These are phyloP conservation scores for Sanguinoderma infundibulare DNA, from an alignment of 1,284 basidiomycete species.

Conservation along the genomic window DNA sequence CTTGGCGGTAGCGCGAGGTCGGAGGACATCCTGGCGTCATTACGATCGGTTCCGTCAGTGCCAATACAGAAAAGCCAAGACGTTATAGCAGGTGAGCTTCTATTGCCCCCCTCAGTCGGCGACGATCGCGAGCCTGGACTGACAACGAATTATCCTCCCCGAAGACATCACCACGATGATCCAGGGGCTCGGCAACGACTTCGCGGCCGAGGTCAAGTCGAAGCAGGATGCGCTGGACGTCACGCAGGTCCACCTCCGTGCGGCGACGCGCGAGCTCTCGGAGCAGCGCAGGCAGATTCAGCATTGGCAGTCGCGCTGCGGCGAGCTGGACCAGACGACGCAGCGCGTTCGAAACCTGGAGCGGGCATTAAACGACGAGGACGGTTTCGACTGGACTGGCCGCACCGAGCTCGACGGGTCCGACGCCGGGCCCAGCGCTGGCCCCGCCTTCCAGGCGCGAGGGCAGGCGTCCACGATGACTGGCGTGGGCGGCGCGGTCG, in stretches of 20 bases:
- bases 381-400: constrained; percentile 88
- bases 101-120: background rate
- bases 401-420: constrained; percentile 70
- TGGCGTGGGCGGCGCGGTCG: constrained; percentile 53
- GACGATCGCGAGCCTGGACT: background rate
- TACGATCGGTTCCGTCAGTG: constrained; percentile 70
- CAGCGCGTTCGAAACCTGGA: constrained; percentile 84
- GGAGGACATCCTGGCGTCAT: constrained; percentile 74
- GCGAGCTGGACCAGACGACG: constrained; percentile 77
- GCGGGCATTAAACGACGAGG: constrained; percentile 77
- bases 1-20: constrained; percentile 68
- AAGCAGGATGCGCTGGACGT: constrained; percentile 89
- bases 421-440: constrained; percentile 49
- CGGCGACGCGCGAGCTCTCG: constrained; percentile 89
- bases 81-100: constrained; percentile 75
- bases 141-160: background rate
- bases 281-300: constrained; percentile 87
- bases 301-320: constrained; percentile 70
- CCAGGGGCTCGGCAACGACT: constrained; percentile 77
- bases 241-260: constrained; percentile 86
- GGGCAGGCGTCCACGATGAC: constrained; percentile 66
- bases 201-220: constrained; percentile 81
- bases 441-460: constrained; percentile 69
- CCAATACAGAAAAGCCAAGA: constrained; percentile 90
- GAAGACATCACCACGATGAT: constrained; percentile 88